Conservation (phyloP, 2,329 filamentous ascomycete genomes). For the Nothophaeocryptopus gaeumannii region DNA sequence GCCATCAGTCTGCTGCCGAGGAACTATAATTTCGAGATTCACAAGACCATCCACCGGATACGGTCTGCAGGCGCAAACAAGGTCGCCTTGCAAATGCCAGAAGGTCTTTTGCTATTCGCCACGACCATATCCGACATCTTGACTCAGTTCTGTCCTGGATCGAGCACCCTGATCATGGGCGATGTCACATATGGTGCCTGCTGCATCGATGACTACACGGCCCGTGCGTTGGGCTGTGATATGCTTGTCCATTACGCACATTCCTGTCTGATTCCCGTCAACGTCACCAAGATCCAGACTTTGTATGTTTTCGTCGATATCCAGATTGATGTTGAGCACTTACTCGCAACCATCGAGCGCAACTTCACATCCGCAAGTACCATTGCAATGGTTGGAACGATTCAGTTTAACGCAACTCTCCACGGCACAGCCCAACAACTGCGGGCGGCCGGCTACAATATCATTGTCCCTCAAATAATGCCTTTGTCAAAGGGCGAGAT, state of each 20-base stretch:
- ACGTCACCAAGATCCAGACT: conserved; percentile 94
- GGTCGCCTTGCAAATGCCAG: conserved; percentile 94
- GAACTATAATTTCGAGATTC: conserved; percentile 99
- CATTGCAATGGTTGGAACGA: conserved; percentile 90
- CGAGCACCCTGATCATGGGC: conserved; percentile 95
- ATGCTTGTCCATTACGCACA: conserved; percentile 95
- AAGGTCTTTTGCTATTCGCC: conserved; percentile 90
- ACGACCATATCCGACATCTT: conserved; percentile 97
- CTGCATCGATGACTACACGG: conserved; percentile 98
- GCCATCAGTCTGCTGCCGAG: conserved; percentile 81
- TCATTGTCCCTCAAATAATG: conserved; percentile 87
- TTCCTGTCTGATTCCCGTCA: conserved; percentile 92
- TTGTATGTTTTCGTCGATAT: conserved; percentile 99
- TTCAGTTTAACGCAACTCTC: conserved; percentile 97
- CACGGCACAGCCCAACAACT: conserved; percentile 77
- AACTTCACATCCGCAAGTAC: conserved; percentile 85
- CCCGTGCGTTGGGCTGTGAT: conserved; percentile 88
- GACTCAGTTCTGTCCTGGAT: conserved; percentile 86
- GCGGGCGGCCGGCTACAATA: conserved; percentile 77
- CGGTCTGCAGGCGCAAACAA: conserved; percentile 73
- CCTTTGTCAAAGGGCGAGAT: conserved; percentile 95
- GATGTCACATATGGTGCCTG: conserved; percentile 98
- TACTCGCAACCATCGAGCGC: conserved; percentile 79
- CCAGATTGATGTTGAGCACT: conserved; percentile 84
- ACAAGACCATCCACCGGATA: conserved; percentile 95